phyloP scores from a whole-genome alignment of 805 yeast species.

The Candida golubevii region DNA sequence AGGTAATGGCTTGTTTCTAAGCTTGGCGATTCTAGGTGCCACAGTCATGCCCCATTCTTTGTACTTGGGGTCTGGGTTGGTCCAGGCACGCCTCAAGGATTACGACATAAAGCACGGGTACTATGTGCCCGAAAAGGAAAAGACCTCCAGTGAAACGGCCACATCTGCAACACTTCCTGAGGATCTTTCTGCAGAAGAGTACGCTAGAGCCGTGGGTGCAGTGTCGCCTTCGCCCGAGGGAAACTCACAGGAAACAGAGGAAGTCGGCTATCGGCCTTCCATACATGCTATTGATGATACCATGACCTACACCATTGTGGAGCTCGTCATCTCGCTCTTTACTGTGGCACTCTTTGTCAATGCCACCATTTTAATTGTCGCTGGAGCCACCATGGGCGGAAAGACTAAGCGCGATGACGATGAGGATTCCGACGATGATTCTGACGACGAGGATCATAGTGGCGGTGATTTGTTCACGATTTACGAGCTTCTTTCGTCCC shows the following conservation, averaged over 20 bases:
- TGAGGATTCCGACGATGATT: constrained; percentile 17
- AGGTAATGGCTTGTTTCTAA: constrained; percentile 60
- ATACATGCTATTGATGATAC: constrained; percentile 75
- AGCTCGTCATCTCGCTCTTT: constrained; percentile 74
- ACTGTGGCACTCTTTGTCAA: constrained; percentile 91
- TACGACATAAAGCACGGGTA: constrained; percentile 65
- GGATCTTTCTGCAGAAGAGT: constrained; percentile 10
- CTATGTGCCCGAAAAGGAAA: constrained; percentile 29
- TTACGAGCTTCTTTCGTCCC: constrained; percentile 62
- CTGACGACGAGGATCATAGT: constrained; percentile 30
- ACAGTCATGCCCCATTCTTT: constrained; percentile 94
- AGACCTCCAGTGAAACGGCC: neutral
- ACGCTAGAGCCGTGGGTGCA: constrained; percentile 9
- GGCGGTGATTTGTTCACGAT: constrained; percentile 79
- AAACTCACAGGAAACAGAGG: constrained; percentile 23
- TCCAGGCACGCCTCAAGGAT: constrained; percentile 77
- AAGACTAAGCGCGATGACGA: constrained; percentile 16
- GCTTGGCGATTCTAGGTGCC: constrained; percentile 86
- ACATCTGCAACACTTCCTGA: neutral
- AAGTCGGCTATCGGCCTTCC: constrained; percentile 60
- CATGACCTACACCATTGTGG: constrained; percentile 76
- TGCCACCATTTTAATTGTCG: constrained; percentile 83
- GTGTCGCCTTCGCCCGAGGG: neutral
- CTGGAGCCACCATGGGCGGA: constrained; percentile 74
- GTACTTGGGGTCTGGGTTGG: constrained; percentile 81